Conservation (phyloP, 805 yeast genomes). For the Yamadazyma endophytica region DNA sequence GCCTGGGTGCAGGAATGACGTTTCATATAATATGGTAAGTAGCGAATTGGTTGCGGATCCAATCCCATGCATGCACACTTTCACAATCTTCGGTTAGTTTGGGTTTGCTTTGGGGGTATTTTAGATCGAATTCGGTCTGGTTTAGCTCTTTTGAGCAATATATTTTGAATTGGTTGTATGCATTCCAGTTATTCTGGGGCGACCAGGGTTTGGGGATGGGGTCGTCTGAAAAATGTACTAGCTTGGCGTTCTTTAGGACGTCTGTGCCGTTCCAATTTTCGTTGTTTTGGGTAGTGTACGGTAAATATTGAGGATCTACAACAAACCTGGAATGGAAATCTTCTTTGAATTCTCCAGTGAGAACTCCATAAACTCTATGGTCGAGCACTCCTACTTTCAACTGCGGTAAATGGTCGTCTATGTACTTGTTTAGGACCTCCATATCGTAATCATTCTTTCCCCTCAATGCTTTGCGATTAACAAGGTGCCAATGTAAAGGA, state of each 20-base stretch:
- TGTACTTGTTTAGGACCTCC: slow-evolving; percentile 45
- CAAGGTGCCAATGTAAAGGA: slow-evolving; percentile 27
- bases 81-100: slow-evolving; percentile 22
- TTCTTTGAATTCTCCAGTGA: slow-evolving; percentile 46
- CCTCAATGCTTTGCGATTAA: slow-evolving; percentile 17
- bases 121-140: slow-evolving; percentile 9
- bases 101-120: slow-evolving; percentile 21
- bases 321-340: slow-evolving; percentile 35
- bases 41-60: slow-evolving; percentile 22
- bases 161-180: slow-evolving; percentile 22
- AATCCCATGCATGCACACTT: slow-evolving; percentile 27
- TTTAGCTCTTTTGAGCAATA: slow-evolving; percentile 18
- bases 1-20: background rate
- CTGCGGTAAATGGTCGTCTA: slow-evolving; percentile 19
- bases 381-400: slow-evolving; percentile 39
- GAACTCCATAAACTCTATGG: slow-evolving; percentile 46
- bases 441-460: slow-evolving; percentile 44
- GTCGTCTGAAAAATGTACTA: slow-evolving; percentile 61
- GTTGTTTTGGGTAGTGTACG: slow-evolving; percentile 14
- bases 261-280: slow-evolving; percentile 30
- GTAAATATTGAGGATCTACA: slow-evolving; percentile 43
- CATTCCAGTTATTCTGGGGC: slow-evolving; percentile 15
- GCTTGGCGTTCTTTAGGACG: slow-evolving; percentile 29
- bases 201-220: slow-evolving; percentile 70
- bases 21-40: too few relatives aligned